Base-by-base conservation (phyloP, 331 rosid species). In the Pyrus hybrid region DNA sequence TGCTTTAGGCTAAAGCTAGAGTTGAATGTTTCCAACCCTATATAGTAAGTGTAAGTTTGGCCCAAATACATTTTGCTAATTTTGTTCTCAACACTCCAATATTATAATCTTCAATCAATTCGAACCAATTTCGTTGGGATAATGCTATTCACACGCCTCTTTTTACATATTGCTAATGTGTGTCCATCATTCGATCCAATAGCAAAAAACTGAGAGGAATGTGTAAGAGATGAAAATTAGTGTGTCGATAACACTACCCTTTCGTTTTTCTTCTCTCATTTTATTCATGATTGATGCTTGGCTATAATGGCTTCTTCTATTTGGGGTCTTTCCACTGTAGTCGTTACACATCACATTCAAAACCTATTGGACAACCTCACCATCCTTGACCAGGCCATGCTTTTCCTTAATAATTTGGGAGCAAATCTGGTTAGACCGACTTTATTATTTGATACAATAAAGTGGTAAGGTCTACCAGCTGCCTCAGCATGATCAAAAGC, bases 91-190 rank as follows among this genome's bases (percentile, higher is more conserved):
- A 41, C 47, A 41, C 14, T 41, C 47, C 14, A 3, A 11, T 41
- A 3, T 11, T 41, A 41, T 11, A 0, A 41, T 11, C 14, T 41
- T 41, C 47, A 11, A 11, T 1, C 47, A 41, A 41, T 41, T 41
- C 5, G 2, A 41, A 41, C 14, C 14, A 41, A 41, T 10, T 41
- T 41, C 0, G 1, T 37, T 37, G 12, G 43, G 12, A 4, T 37
- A 37, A 0, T 9, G 3, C 4, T 37, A 3, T 37, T 37, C 1
- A 37, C 13, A 37, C 4, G 1, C 0, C 13, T 9, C 0, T 37
- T 37, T 37, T 37, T 37, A 37, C 1, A 9, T 35, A 35, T 35
- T 8, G 1, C 4, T 35, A 35, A 35, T 35, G 2, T 35, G 2
- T 35, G 43, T 35, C 43, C 12, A 35, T 35, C 43, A 35, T 35